Evolutionary conservation across 1,284 basidiomycete species (phyloP).

Genomic region (Anthracocystis walkeri): DNA sequence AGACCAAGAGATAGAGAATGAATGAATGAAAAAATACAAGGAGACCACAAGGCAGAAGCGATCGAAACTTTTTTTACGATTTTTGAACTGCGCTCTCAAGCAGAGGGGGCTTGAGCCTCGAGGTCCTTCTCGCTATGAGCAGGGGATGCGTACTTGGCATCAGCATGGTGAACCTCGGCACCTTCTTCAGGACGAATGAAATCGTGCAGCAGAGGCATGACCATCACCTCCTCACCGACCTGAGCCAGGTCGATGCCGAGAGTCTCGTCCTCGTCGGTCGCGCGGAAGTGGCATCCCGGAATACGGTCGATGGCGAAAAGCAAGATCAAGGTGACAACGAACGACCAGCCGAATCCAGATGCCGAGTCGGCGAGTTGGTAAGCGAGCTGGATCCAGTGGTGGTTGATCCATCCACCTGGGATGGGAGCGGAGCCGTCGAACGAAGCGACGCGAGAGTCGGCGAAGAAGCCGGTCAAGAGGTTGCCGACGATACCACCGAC

Average conservation of each 20-base stretch:
- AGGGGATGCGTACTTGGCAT: slow-evolving; percentile 29
- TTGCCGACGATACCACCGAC: slow-evolving; percentile 90
- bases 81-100: too few species aligned
- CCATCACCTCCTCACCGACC: slow-evolving; percentile 79
- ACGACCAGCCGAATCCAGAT: slow-evolving; percentile 64
- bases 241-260: slow-evolving; percentile 92
- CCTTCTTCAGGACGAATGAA: slow-evolving; percentile 32
- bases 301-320: slow-evolving; percentile 93
- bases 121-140: slow-evolving; percentile 43
- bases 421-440: slow-evolving; percentile 75
- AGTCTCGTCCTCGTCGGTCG: slow-evolving; percentile 85
- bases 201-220: slow-evolving; percentile 31
- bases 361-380: slow-evolving; percentile 86
- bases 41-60: not conserved
- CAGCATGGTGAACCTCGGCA: slow-evolving; percentile 31
- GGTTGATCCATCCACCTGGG: slow-evolving; percentile 90
- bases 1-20: not conserved
- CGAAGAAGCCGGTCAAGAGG: slow-evolving; percentile 86
- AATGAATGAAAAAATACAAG: not conserved
- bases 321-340: slow-evolving; percentile 75
- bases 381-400: slow-evolving; percentile 78
- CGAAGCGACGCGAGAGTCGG: slow-evolving; percentile 83
- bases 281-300: slow-evolving; percentile 83
- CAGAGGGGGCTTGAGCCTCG: slow-evolving; percentile 17
- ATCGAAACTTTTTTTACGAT: not conserved